A percentile compares a stretch with the other conserved stretches of the same genome.
phyloP scores from a whole-genome alignment of 1,139 yeast genomes.

The Scheffersomyces titani region DNA sequence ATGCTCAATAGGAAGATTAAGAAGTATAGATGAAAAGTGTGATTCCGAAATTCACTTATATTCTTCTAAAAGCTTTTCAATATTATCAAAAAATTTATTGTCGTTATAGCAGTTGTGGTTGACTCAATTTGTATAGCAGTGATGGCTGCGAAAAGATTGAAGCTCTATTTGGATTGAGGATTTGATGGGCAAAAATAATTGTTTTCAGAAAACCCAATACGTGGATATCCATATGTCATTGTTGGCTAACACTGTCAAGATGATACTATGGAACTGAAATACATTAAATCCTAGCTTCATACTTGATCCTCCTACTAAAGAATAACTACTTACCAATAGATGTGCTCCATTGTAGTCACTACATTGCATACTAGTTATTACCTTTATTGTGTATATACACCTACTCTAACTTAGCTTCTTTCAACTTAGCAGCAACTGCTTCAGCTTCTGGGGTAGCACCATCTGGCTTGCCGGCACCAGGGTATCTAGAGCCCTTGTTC shows the following conservation, averaged over 20 bases:
- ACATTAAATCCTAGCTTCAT: too few relatives aligned
- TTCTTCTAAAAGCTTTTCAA: not conserved
- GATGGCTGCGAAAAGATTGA: not conserved
- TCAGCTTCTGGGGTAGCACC: slow-evolving; percentile 13
- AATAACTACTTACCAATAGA: too few relatives aligned
- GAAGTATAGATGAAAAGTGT: too few relatives aligned
- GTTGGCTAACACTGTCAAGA: too few relatives aligned
- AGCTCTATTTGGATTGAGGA: not conserved
- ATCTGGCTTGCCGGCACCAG: slow-evolving; percentile 50
- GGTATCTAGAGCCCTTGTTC: slow-evolving; percentile 84
- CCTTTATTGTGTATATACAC: not conserved
- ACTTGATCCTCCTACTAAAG: too few relatives aligned
- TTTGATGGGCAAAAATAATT: not conserved
- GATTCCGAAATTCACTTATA: too few relatives aligned
- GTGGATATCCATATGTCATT: too few relatives aligned
- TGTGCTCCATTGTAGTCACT: not conserved
- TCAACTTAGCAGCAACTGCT: slow-evolving; percentile 13
- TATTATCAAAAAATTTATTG: not conserved
- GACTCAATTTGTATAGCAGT: too few relatives aligned
- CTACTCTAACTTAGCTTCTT: slow-evolving; percentile 19
- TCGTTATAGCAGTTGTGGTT: slow-evolving; percentile 1
- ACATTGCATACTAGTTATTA: not conserved
- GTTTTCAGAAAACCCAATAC: too few relatives aligned
- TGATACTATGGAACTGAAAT: too few relatives aligned
- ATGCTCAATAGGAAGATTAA: not conserved